A percentile compares a stretch with the other conserved stretches of the same genome.
Conservation (phyloP, 2,329 filamentous ascomycete genomes). For the Calonectria henricotiae region DNA sequence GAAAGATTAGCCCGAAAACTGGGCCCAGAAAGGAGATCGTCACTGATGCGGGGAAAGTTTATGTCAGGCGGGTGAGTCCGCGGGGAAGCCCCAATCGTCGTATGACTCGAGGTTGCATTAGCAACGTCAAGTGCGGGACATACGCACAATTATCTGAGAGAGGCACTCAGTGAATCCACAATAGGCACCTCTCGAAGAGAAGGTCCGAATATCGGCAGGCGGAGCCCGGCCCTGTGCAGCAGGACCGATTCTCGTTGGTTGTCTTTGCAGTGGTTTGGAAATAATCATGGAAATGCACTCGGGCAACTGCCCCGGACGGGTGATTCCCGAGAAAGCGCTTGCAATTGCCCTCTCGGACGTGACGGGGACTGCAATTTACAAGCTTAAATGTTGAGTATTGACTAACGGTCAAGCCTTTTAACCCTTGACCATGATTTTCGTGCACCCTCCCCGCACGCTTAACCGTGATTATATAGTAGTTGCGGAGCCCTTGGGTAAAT, state of each 20-base stretch:
- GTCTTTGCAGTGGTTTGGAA: not conserved
- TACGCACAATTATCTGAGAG: slow-evolving; percentile 1
- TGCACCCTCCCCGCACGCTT: slow-evolving; percentile 15
- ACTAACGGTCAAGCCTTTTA: slow-evolving; percentile 6
- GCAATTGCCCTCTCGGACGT: slow-evolving; percentile 9
- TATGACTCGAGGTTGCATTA: slow-evolving; percentile 24
- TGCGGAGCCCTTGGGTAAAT: slow-evolving; percentile 11
- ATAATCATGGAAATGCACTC: not conserved
- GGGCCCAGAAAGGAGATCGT: not conserved
- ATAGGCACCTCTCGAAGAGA: not conserved
- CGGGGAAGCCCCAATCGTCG: slow-evolving; percentile 15
- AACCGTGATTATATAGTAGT: slow-evolving; percentile 2
- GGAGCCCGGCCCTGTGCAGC: not conserved
- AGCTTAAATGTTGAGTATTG: slow-evolving; percentile 24
- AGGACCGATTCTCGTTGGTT: not conserved
- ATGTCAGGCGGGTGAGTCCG: slow-evolving; percentile 12
- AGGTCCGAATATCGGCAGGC: slow-evolving; percentile 12
- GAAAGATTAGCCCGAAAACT: slow-evolving; percentile 21
- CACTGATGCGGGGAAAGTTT: slow-evolving; percentile 11
- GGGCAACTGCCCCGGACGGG: not conserved
- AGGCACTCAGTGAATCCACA: not conserved
- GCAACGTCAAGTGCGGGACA: slow-evolving; percentile 2
- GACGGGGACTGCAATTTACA: slow-evolving; percentile 18
- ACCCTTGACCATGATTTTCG: slow-evolving; percentile 19
- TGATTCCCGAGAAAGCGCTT: slow-evolving; percentile 3